These are phyloP conservation scores for Penicillium griseofulvum DNA, from an alignment of 2,329 filamentous ascomycete genomes.

Conservation along the genomic window DNA sequence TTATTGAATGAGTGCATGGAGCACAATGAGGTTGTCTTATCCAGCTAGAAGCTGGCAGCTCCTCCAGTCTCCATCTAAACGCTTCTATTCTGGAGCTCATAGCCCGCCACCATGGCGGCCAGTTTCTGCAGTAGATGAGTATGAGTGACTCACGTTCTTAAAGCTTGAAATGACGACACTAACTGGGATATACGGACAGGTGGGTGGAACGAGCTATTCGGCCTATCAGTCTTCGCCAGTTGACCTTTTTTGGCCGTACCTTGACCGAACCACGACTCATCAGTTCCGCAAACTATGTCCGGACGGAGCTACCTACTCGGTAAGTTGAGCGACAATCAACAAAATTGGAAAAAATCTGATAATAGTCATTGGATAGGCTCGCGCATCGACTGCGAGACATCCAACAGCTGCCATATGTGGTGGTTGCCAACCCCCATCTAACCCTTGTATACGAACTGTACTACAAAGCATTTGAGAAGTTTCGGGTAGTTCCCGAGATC, in stretches of 20 bases:
- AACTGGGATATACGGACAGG: slow-evolving; percentile 49
- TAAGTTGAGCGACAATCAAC: slow-evolving; percentile 36
- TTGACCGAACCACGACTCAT: slow-evolving; percentile 85
- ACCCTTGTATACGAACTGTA: slow-evolving; percentile 95
- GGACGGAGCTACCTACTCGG: slow-evolving; percentile 87
- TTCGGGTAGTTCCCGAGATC: slow-evolving; percentile 81
- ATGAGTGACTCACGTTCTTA: slow-evolving; percentile 26
- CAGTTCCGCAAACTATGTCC: slow-evolving; percentile 95
- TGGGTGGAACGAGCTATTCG: slow-evolving; percentile 91
- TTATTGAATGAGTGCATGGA: slow-evolving; percentile 25
- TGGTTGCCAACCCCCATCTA: slow-evolving; percentile 92
- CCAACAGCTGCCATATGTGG: slow-evolving; percentile 91
- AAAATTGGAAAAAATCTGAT: not conserved
- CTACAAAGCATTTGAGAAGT: slow-evolving; percentile 90
- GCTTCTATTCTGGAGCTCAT: slow-evolving; percentile 29
- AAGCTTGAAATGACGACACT: slow-evolving; percentile 8
- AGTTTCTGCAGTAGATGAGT: slow-evolving; percentile 60
- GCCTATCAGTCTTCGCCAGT: slow-evolving; percentile 92
- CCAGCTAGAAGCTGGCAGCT: slow-evolving; percentile 33
- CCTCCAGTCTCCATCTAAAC: slow-evolving; percentile 24
- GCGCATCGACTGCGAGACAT: slow-evolving; percentile 95
- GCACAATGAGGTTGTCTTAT: slow-evolving; percentile 38
- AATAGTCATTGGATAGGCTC: slow-evolving; percentile 54
- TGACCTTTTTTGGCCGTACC: slow-evolving; percentile 95
- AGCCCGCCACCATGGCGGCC: slow-evolving; percentile 57